Percentiles rank a stretch among this genome's conserved stretches.
phyloP scores from a whole-genome alignment of 164 flowering plant species.

The Sextonia rubra region DNA sequence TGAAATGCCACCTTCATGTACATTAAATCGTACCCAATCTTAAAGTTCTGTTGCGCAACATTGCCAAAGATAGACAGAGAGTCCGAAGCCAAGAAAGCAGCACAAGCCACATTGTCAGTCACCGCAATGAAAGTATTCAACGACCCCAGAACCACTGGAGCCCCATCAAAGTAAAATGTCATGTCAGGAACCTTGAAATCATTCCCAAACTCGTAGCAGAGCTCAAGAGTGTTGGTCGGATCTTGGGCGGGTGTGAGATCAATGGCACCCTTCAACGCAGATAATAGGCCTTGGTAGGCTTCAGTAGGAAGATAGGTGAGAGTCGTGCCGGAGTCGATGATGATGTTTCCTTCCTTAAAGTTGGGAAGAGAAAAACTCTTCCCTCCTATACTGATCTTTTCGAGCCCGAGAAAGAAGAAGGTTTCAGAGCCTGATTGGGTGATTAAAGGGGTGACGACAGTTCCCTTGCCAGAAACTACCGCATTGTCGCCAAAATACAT shows the following conservation, averaged over 20 bases:
- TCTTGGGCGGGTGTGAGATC: neutral
- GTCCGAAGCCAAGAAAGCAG: slow-evolving; percentile 9
- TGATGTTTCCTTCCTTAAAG: slow-evolving; percentile 35
- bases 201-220: slow-evolving; percentile 16
- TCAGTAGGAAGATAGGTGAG: slow-evolving; percentile 24
- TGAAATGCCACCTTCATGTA: slow-evolving; percentile 24
- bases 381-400: slow-evolving; percentile 39
- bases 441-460: slow-evolving; percentile 38
- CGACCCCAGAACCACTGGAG: slow-evolving; percentile 20
- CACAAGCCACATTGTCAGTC: slow-evolving; percentile 15
- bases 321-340: slow-evolving; percentile 65
- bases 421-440: neutral
- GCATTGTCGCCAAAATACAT: slow-evolving; percentile 36
- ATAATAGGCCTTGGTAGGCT: slow-evolving; percentile 14
- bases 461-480: slow-evolving; percentile 26
- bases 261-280: slow-evolving; percentile 9
- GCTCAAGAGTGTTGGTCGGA: neutral
- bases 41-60: slow-evolving; percentile 25
- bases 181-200: slow-evolving; percentile 15
- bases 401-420: slow-evolving; percentile 41
- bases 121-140: slow-evolving; percentile 19
- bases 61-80: slow-evolving; percentile 20
- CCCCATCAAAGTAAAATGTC: slow-evolving; percentile 29
- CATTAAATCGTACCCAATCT: slow-evolving; percentile 26
- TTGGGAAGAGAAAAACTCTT: neutral